Conservation (phyloP, 805 yeast genomes). For the Blastobotrys mokoenaii region DNA sequence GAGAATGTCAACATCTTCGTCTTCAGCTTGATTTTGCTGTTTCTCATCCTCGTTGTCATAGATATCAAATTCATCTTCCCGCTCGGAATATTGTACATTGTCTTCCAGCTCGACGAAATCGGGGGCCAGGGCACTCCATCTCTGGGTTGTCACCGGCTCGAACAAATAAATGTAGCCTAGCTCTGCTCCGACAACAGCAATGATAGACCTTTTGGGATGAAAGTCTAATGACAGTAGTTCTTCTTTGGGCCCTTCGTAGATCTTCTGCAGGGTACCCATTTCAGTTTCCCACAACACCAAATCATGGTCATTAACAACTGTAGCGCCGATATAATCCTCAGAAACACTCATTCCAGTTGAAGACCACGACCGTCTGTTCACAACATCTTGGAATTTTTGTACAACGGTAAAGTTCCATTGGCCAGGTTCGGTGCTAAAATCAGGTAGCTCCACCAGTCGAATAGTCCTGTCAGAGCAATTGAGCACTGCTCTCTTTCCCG, state of each 20-base stretch:
- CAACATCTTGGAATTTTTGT: constrained; percentile 83
- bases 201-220: constrained; percentile 66
- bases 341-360: constrained; percentile 63
- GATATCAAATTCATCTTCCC: constrained; percentile 86
- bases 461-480: constrained; percentile 28
- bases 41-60: constrained; percentile 55
- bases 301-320: constrained; percentile 83
- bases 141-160: constrained; percentile 76
- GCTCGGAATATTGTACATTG: constrained; percentile 77
- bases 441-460: constrained; percentile 25
- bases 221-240: constrained; percentile 82
- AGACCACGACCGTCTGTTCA: constrained; percentile 84
- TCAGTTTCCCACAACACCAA: constrained; percentile 88
- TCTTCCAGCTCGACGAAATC: constrained; percentile 93
- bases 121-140: constrained; percentile 95
- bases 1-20: constrained; percentile 52
- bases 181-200: constrained; percentile 80
- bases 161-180: constrained; percentile 74
- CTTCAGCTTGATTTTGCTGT: constrained; percentile 56
- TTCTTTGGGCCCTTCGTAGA: constrained; percentile 83
- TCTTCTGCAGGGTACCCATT: constrained; percentile 80
- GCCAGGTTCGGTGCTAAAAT: constrained; percentile 28
- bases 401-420: constrained; percentile 53
- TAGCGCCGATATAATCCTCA: constrained; percentile 80
- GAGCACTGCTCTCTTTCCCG: constrained; percentile 30